Conservation (phyloP, 2,329 filamentous ascomycete genomes). For the Pezicula neosporulosa region DNA sequence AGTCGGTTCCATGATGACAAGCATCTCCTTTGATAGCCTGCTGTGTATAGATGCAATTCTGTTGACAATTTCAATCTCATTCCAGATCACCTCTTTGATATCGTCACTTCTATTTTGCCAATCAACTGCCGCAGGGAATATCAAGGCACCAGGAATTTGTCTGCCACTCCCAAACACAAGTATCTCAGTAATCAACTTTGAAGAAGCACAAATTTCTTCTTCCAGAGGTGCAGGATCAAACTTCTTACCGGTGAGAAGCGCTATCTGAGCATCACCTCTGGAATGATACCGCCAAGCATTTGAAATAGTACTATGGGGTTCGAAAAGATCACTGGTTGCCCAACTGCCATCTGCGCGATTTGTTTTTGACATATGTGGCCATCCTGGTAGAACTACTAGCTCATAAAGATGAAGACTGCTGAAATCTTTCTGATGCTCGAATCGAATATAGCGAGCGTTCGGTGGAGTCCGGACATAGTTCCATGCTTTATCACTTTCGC, state of each 20-base stretch:
- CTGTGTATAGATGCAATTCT: constrained; percentile 45
- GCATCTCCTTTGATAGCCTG: constrained; percentile 44
- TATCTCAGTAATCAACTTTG: constrained; percentile 44
- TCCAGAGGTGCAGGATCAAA: constrained; percentile 64
- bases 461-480: constrained; percentile 48
- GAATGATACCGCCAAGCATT: constrained; percentile 61
- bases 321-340: constrained; percentile 61
- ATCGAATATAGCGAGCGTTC: constrained; percentile 31
- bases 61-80: constrained; percentile 44
- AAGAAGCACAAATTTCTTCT: constrained; percentile 43
- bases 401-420: constrained; percentile 42
- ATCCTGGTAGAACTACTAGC: constrained; percentile 49
- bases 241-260: constrained; percentile 64
- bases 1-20: constrained; percentile 36
- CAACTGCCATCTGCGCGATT: constrained; percentile 59
- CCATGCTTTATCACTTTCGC: constrained; percentile 52
- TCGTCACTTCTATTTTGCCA: constrained; percentile 31
- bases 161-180: constrained; percentile 59
- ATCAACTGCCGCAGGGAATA: constrained; percentile 42
- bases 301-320: constrained; percentile 44
- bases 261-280: constrained; percentile 58
- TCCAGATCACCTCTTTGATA: constrained; percentile 38
- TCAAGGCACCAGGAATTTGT: constrained; percentile 51
- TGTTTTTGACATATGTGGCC: constrained; percentile 56
- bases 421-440: constrained; percentile 41